Percentiles rank a stretch among this genome's conserved stretches.
phyloP scores from a whole-genome alignment of 371 early-diverging fungal genomes.

The Mucor irregularis region DNA sequence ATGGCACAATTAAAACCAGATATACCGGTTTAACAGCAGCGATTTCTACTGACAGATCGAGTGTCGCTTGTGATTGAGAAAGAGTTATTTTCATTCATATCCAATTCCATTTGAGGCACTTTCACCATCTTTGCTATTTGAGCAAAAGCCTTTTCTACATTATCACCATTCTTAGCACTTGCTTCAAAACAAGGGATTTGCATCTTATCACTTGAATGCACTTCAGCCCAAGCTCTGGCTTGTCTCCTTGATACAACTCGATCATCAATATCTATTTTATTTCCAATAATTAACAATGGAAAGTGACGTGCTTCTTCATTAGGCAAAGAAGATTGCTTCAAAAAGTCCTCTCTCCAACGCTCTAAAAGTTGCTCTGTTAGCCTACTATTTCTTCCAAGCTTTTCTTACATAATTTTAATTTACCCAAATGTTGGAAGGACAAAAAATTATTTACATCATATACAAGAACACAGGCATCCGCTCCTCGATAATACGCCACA shows the following conservation, averaged over 20 bases:
- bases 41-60: conserved; percentile 1
- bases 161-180: conserved; percentile 90
- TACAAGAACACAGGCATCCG: conserved; percentile 96
- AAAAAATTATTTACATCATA: conserved; percentile 93
- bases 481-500: conserved; percentile 95
- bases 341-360: conserved; percentile 91
- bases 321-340: conserved; percentile 64
- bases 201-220: conserved; percentile 40
- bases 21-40: conserved; percentile 23
- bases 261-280: conserved; percentile 94
- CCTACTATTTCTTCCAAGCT: not conserved
- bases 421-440: conserved; percentile 90
- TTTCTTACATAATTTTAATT: not conserved
- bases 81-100: conserved; percentile 37
- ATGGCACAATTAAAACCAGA: no score
- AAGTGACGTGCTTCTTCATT: conserved; percentile 83
- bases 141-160: conserved; percentile 89
- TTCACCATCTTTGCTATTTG: conserved; percentile 76
- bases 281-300: conserved; percentile 88
- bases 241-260: conserved; percentile 70
- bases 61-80: conserved; percentile 21
- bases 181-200: conserved; percentile 90
- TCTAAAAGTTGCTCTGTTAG: conserved; percentile 30
- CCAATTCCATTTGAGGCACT: conserved; percentile 57
- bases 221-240: conserved; percentile 53